These are phyloP conservation scores for Termitomyces sp. DNA, from an alignment of 768 basidiomycete species.

Conservation along the genomic window DNA sequence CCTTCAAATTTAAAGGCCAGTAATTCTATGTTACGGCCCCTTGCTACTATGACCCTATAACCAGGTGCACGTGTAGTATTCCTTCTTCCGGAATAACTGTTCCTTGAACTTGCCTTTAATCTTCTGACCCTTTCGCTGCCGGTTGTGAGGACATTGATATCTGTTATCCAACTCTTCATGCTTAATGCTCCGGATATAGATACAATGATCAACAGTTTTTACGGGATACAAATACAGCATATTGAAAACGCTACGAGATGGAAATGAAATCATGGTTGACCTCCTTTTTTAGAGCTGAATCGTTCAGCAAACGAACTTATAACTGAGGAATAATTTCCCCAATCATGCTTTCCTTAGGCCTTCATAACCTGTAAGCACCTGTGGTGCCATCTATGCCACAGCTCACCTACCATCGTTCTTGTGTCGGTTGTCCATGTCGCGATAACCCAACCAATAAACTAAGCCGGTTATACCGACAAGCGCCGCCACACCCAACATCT, in stretches of 20 bases:
- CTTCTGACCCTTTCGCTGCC: too few species aligned
- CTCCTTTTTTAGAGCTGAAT: neutral
- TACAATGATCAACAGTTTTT: too few species aligned
- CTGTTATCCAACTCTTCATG: neutral
- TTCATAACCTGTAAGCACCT: constrained; percentile 6
- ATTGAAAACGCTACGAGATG: neutral
- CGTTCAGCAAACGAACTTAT: neutral
- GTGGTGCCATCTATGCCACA: neutral
- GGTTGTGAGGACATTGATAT: too few species aligned
- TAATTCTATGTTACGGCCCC: too few species aligned
- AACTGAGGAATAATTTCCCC: constrained; percentile 14
- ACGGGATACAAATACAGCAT: neutral
- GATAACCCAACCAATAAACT: constrained; percentile 17
- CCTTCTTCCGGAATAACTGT: too few species aligned
- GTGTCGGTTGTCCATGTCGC: constrained; percentile 18
- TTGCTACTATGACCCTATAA: too few species aligned
- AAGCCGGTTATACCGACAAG: constrained; percentile 13
- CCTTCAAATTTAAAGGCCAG: too few species aligned
- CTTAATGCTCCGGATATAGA: neutral
- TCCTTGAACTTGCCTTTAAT: too few species aligned
- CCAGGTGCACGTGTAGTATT: too few species aligned
- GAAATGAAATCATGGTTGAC: neutral
- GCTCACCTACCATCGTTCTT: constrained; percentile 16
- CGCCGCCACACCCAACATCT: constrained; percentile 14
- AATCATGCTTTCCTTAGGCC: constrained; percentile 11